A percentile compares a stretch with the other conserved stretches of the same genome.
Conservation (phyloP, 1,284 basidiomycete genomes). For the Tylopilus sp. region DNA sequence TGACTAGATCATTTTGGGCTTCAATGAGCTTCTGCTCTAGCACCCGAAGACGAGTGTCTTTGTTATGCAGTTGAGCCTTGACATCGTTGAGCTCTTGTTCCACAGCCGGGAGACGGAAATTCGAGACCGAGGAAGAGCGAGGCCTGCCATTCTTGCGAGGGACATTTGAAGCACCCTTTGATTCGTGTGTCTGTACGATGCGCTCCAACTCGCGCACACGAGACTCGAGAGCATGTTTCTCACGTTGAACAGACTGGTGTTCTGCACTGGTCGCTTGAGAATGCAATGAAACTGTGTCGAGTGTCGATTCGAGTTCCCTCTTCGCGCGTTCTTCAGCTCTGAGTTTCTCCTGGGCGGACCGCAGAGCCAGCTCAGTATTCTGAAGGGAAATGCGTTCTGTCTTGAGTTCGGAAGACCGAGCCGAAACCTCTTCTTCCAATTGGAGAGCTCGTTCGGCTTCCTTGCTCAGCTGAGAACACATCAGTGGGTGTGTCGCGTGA, state of each 20-base stretch:
- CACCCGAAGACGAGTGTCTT: constrained; percentile 41
- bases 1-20: constrained; percentile 46
- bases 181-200: constrained; percentile 38
- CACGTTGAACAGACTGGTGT: constrained; percentile 47
- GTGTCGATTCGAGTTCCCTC: constrained; percentile 52
- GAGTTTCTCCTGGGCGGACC: constrained; percentile 46
- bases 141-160: constrained; percentile 36
- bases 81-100: constrained; percentile 53
- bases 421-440: constrained; percentile 50
- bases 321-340: constrained; percentile 48
- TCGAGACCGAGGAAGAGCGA: constrained; percentile 50
- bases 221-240: constrained; percentile 51
- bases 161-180: constrained; percentile 28
- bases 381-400: constrained; percentile 52
- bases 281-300: constrained; percentile 55
- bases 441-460: constrained; percentile 55
- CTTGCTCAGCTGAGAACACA: constrained; percentile 45
- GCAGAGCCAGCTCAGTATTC: constrained; percentile 52
- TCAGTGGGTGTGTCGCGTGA: constrained; percentile 11
- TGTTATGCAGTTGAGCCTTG: constrained; percentile 41
- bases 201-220: constrained; percentile 56
- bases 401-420: constrained; percentile 49
- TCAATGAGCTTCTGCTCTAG: constrained; percentile 46
- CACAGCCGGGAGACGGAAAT: constrained; percentile 44
- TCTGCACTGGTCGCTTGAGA: constrained; percentile 46